Evolutionary conservation across 768 basidiomycete genomes (phyloP).

Genomic region (Termitomyces titanicus): DNA sequence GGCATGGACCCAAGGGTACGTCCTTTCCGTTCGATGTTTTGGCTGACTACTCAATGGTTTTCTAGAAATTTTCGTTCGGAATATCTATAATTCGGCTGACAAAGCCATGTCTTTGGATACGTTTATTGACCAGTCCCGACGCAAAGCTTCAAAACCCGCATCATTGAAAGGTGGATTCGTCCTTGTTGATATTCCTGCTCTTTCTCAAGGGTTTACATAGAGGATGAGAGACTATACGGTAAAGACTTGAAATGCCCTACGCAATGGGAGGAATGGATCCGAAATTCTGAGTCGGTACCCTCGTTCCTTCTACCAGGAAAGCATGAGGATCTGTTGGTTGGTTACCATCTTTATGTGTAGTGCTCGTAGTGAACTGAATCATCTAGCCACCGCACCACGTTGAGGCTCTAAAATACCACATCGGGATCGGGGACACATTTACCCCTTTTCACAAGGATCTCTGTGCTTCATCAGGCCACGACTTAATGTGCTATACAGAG

Average conservation of each 20-base stretch:
- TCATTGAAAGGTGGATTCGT: conserved; percentile 36
- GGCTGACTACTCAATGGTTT: conserved; percentile 1
- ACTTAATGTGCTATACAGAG: conserved; percentile 83
- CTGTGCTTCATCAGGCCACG: conserved; percentile 82
- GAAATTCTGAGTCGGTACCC: conserved; percentile 45
- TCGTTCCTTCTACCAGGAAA: conserved; percentile 46
- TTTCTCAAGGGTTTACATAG: conserved; percentile 28
- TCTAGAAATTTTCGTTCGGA: conserved; percentile 57
- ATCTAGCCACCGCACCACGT: conserved; percentile 44
- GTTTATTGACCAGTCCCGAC: conserved; percentile 46
- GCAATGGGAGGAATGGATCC: conserved; percentile 63
- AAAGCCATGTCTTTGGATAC: conserved; percentile 44
- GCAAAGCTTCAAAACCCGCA: conserved; percentile 29
- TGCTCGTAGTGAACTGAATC: background rate
- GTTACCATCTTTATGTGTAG: conserved; percentile 1
- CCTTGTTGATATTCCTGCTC: background rate
- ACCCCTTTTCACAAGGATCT: conserved; percentile 85
- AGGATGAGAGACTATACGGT: conserved; percentile 64
- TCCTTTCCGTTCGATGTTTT: background rate
- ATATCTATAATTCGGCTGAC: conserved; percentile 59
- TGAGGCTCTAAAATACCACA: conserved; percentile 83
- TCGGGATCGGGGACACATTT: conserved; percentile 79
- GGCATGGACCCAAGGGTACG: conserved; percentile 28
- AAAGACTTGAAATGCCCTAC: conserved; percentile 73
- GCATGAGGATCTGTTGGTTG: conserved; percentile 53